Percentiles rank a stretch among this genome's conserved stretches.
Evolutionary conservation across 495 filamentous ascomycete genomes (phyloP).

Genomic region (Trypethelium eluteriae): DNA sequence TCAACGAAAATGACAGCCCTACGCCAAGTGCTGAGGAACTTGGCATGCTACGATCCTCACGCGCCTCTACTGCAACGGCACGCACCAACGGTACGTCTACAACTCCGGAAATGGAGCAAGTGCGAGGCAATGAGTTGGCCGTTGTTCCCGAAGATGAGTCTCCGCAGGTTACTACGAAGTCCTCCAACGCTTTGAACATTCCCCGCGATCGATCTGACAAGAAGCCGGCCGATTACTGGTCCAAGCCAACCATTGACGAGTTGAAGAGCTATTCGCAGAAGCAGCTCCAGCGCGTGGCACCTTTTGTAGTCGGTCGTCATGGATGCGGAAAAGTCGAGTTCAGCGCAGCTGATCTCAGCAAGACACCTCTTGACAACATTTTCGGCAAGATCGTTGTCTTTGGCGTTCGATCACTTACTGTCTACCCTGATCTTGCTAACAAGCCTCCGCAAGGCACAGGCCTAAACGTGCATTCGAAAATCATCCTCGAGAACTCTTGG

Average conservation of each 20-base stretch:
- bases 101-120: conserved; percentile 62
- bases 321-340: conserved; percentile 74
- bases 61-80: conserved; percentile 35
- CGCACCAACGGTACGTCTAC: conserved; percentile 38
- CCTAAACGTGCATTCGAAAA: conserved; percentile 80
- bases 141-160: conserved; percentile 65
- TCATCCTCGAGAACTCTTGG: conserved; percentile 82
- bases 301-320: conserved; percentile 74
- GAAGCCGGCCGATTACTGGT: conserved; percentile 72
- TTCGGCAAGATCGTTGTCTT: conserved; percentile 66
- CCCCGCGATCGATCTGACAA: conserved; percentile 40
- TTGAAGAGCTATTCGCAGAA: conserved; percentile 65
- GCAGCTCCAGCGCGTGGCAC: conserved; percentile 59
- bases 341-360: conserved; percentile 71
- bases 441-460: conserved; percentile 80
- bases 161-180: conserved; percentile 29
- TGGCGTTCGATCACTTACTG: conserved; percentile 66
- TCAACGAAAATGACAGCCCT: conserved; percentile 37
- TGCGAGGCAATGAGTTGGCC: conserved; percentile 67
- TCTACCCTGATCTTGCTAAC: conserved; percentile 64
- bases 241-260: conserved; percentile 62
- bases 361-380: conserved; percentile 62
- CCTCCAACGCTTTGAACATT: conserved; percentile 13
- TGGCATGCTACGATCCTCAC: conserved; percentile 54
- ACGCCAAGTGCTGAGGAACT: conserved; percentile 58